Evolutionary conservation across 768 basidiomycete genomes (phyloP).

Genomic region (Podaxis sp.): DNA sequence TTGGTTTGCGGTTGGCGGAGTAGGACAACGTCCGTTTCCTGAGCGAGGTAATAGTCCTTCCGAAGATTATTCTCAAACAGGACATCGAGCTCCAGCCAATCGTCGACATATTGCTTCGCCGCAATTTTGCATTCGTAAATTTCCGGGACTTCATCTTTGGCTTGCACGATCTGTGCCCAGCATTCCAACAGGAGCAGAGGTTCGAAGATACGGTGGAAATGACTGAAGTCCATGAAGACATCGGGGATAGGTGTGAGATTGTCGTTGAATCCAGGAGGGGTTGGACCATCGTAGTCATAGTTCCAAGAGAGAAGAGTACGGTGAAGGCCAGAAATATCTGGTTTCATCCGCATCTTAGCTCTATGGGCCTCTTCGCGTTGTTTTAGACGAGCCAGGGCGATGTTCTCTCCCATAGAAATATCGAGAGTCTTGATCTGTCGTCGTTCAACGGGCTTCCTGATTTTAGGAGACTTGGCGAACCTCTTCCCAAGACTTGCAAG

Average conservation of each 20-base stretch:
- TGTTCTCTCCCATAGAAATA: conserved; percentile 43
- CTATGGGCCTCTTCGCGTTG: conserved; percentile 63
- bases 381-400: conserved; percentile 48
- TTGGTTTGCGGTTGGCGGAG: conserved; percentile 58
- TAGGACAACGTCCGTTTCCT: conserved; percentile 84
- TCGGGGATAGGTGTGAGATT: conserved; percentile 54
- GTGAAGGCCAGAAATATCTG: conserved; percentile 80
- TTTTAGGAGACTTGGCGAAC: conserved; percentile 60
- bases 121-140: conserved; percentile 62
- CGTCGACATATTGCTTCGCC: conserved; percentile 71
- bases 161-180: conserved; percentile 83
- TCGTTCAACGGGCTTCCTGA: conserved; percentile 56
- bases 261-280: conserved; percentile 55
- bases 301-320: conserved; percentile 83
- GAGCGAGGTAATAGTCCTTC: conserved; percentile 68
- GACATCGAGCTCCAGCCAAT: conserved; percentile 81
- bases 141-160: conserved; percentile 65
- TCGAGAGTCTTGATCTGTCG: conserved; percentile 67
- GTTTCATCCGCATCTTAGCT: conserved; percentile 70
- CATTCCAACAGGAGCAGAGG: conserved; percentile 86
- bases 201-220: conserved; percentile 78
- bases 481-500: conserved; percentile 52
- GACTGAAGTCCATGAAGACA: conserved; percentile 57
- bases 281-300: conserved; percentile 64
- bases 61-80: conserved; percentile 56